A percentile compares a stretch with the other conserved stretches of the same genome.
Conservation (phyloP, 768 basidiomycete genomes). For the Strobilomyces dryophilus region DNA sequence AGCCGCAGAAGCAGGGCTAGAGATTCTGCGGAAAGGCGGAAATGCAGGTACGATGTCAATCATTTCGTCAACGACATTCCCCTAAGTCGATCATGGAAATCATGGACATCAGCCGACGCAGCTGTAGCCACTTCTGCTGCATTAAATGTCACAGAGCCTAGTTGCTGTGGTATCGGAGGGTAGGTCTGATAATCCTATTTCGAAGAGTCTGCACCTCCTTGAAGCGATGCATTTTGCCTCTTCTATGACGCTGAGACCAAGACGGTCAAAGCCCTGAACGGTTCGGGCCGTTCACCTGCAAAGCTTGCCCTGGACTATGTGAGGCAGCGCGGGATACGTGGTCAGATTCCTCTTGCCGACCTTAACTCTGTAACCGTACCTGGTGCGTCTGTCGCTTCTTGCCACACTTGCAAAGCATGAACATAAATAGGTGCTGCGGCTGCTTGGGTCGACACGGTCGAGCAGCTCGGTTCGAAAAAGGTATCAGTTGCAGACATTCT, state of each 20-base stretch:
- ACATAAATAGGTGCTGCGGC: conserved; percentile 71
- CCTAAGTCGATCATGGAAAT: not conserved
- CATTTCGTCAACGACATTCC: not conserved
- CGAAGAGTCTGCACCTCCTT: conserved; percentile 10
- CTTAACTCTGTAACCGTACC: conserved; percentile 92
- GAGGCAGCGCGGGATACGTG: conserved; percentile 64
- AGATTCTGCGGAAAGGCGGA: conserved; percentile 88
- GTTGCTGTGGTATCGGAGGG: conserved; percentile 92
- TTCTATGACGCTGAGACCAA: conserved; percentile 85
- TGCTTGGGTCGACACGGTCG: conserved; percentile 90
- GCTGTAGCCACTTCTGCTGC: conserved; percentile 93
- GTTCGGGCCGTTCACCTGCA: conserved; percentile 83
- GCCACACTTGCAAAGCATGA: conserved; percentile 16
- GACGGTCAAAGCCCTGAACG: conserved; percentile 84
- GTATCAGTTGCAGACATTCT: conserved; percentile 66
- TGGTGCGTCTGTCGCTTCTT: conserved; percentile 34
- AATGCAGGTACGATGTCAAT: conserved; percentile 75
- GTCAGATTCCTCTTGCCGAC: conserved; percentile 71
- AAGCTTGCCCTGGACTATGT: conserved; percentile 74
- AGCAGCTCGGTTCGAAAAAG: conserved; percentile 71
- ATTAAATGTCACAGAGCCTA: conserved; percentile 87
- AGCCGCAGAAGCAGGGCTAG: conserved; percentile 87
- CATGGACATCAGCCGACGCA: conserved; percentile 63
- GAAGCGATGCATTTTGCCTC: conserved; percentile 86
- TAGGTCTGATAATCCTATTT: conserved; percentile 28